Conservation (phyloP, 176 grass and related monocot species). For the Raddia guianensis region DNA sequence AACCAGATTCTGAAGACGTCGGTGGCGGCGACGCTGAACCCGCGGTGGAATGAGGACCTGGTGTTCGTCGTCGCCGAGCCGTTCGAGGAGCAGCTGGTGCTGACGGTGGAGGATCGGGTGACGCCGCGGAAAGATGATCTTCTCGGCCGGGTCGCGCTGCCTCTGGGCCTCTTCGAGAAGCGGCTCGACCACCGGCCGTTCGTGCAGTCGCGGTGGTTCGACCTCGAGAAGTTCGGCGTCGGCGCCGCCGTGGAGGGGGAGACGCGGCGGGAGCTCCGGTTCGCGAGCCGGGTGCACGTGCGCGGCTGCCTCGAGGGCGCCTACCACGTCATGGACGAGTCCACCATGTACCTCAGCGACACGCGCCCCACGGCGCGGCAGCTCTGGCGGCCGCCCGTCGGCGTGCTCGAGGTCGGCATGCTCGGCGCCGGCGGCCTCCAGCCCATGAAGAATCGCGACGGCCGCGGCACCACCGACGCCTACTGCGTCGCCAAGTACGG, state of each 20-base stretch:
- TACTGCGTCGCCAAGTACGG: conserved; percentile 95
- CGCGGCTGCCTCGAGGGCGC: conserved; percentile 82
- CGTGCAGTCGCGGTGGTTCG: conserved; percentile 80
- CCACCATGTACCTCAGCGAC: conserved; percentile 94
- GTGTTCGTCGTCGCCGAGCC: conserved; percentile 91
- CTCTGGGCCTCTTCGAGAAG: conserved; percentile 75
- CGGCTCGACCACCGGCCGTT: conserved; percentile 76
- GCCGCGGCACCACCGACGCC: conserved; percentile 66
- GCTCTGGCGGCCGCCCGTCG: conserved; percentile 76
- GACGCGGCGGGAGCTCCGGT: conserved; percentile 76
- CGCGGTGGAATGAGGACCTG: conserved; percentile 91
- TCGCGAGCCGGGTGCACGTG: conserved; percentile 77
- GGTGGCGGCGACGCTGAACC: conserved; percentile 54
- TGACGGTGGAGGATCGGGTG: conserved; percentile 74
- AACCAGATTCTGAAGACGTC: conserved; percentile 83
- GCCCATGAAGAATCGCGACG: conserved; percentile 80
- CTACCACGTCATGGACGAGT: conserved; percentile 97
- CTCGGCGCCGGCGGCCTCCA: conserved; percentile 62
- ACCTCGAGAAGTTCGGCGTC: conserved; percentile 80
- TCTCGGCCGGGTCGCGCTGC: conserved; percentile 62
- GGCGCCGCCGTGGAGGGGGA: conserved; percentile 68
- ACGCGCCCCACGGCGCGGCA: conserved; percentile 74
- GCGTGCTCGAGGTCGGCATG: conserved; percentile 82
- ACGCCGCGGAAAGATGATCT: conserved; percentile 70
- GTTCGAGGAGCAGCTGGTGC: conserved; percentile 89